Evolutionary conservation across 148 eudicot species (phyloP).

Genomic region (Mesembryanthemum crystallinum): DNA sequence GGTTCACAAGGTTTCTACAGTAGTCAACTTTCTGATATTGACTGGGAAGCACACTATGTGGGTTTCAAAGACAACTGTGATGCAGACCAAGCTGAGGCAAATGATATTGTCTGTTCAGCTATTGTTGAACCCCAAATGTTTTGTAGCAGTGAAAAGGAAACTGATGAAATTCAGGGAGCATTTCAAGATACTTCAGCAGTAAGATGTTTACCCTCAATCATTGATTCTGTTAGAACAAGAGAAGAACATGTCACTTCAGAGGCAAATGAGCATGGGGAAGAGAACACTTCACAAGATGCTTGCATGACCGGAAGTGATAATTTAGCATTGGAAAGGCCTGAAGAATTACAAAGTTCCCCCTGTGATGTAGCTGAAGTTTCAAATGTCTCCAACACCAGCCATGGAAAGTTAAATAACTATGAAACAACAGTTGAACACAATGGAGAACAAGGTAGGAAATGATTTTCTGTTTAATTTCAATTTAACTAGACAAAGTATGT

Average conservation of each 20-base stretch:
- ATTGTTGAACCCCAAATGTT: neutral
- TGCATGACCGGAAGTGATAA: neutral
- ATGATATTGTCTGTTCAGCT: neutral
- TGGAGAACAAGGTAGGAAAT: neutral
- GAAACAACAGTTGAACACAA: neutral
- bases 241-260: neutral
- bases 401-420: neutral
- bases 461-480: neutral
- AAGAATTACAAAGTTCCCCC: neutral
- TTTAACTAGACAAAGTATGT: neutral
- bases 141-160: neutral
- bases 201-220: neutral
- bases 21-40: neutral
- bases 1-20: neutral
- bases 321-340: neutral
- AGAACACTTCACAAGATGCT: neutral
- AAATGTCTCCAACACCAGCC: neutral
- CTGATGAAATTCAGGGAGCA: conserved; percentile 2
- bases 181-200: neutral
- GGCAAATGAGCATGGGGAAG: neutral
- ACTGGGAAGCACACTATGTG: neutral
- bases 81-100: neutral
- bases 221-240: neutral
- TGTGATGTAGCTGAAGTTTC: neutral
- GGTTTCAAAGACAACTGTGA: neutral